phyloP scores from a whole-genome alignment of 805 yeast genomes.

The Priceomyces castillae region DNA sequence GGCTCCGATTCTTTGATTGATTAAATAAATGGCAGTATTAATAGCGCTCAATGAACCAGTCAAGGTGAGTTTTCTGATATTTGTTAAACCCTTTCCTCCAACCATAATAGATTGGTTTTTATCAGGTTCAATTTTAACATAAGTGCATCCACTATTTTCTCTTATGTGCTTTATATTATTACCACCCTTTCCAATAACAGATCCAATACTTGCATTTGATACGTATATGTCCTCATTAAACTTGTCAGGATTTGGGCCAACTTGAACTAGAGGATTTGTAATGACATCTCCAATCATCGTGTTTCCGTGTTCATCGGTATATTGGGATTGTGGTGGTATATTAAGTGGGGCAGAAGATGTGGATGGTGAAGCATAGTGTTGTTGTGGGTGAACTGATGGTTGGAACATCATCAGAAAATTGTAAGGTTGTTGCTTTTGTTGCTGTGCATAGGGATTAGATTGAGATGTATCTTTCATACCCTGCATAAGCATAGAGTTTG shows the following conservation, averaged over 20 bases:
- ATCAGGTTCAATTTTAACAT: slow-evolving; percentile 68
- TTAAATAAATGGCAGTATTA: slow-evolving; percentile 68
- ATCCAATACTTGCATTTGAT: slow-evolving; percentile 76
- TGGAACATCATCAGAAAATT: slow-evolving; percentile 42
- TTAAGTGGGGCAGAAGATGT: slow-evolving; percentile 13
- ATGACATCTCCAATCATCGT: slow-evolving; percentile 44
- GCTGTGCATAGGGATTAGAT: slow-evolving; percentile 11
- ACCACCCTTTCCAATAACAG: slow-evolving; percentile 85
- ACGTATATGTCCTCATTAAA: slow-evolving; percentile 69
- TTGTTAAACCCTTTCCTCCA: slow-evolving; percentile 43
- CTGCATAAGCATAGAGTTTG: slow-evolving; percentile 18
- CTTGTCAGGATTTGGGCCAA: slow-evolving; percentile 42
- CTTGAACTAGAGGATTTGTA: slow-evolving; percentile 36
- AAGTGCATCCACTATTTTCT: slow-evolving; percentile 66
- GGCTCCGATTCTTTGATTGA: slow-evolving; percentile 66
- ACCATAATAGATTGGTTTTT: slow-evolving; percentile 47
- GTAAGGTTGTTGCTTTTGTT: slow-evolving; percentile 25
- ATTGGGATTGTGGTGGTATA: slow-evolving; percentile 32
- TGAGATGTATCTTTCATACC: slow-evolving; percentile 17
- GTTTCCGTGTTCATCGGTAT: slow-evolving; percentile 45
- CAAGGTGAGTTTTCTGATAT: slow-evolving; percentile 57
- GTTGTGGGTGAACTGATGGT: slow-evolving; percentile 34
- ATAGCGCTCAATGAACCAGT: slow-evolving; percentile 67
- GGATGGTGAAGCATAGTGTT: slow-evolving; percentile 21
- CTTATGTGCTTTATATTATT: slow-evolving; percentile 76